Conservation (phyloP, 345 rosid genomes). For the Hibiscus syriacus region DNA sequence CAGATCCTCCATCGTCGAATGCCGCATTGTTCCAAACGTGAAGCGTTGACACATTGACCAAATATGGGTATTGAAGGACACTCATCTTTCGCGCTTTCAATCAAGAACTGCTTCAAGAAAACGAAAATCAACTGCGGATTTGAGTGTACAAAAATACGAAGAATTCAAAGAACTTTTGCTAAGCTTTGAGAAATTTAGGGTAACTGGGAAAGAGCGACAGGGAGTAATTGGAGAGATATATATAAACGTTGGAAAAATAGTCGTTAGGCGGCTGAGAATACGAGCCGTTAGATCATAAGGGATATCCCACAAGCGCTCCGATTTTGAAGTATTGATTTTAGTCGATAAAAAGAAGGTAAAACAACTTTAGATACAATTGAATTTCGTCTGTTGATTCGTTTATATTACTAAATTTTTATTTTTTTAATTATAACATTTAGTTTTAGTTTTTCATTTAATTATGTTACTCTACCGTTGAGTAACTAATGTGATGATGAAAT, state of each 20-base stretch:
- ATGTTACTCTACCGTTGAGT: too few species aligned
- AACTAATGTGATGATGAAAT: too few species aligned
- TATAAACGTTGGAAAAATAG: slow-evolving; percentile 66
- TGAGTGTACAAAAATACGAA: not conserved
- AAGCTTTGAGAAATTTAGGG: not conserved
- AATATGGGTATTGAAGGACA: slow-evolving; percentile 38
- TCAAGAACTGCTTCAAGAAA: not conserved
- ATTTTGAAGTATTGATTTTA: too few species aligned
- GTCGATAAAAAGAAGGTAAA: too few species aligned
- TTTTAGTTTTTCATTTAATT: too few species aligned
- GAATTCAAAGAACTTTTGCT: not conserved
- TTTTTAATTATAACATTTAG: too few species aligned
- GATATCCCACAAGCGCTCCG: too few species aligned
- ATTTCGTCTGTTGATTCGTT: too few species aligned
- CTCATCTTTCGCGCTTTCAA: slow-evolving; percentile 35
- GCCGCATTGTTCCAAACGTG: slow-evolving; percentile 94
- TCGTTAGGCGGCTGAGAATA: slow-evolving; percentile 39
- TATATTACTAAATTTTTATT: too few species aligned
- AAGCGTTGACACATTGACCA: slow-evolving; percentile 11
- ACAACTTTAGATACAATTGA: too few species aligned
- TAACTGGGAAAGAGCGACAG: not conserved
- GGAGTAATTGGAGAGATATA: slow-evolving; percentile 4
- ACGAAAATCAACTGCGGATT: not conserved
- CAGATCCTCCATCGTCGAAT: slow-evolving; percentile 61
- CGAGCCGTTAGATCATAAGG: slow-evolving; percentile 39